Conservation (phyloP, 1,284 basidiomycete species). For the Grifola frondosa region DNA sequence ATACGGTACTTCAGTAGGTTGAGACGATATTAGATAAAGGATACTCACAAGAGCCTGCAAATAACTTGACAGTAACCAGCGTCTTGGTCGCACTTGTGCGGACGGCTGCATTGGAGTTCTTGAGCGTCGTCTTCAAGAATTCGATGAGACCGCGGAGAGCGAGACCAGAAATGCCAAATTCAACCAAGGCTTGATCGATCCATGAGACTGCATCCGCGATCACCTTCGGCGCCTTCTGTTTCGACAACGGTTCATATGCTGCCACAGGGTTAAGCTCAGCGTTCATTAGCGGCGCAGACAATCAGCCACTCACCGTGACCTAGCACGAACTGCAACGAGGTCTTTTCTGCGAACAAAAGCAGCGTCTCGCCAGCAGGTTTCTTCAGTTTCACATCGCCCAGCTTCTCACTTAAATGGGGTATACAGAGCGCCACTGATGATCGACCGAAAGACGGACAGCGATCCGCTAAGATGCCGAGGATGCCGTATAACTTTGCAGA, state of each 20-base stretch:
- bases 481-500: slow-evolving; percentile 85
- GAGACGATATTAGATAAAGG: neutral
- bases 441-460: slow-evolving; percentile 81
- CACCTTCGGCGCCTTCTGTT: slow-evolving; percentile 97
- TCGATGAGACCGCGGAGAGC: slow-evolving; percentile 86
- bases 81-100: slow-evolving; percentile 95
- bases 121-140: slow-evolving; percentile 84
- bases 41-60: slow-evolving; percentile 82
- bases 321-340: slow-evolving; percentile 92
- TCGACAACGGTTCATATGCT: slow-evolving; percentile 91
- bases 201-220: slow-evolving; percentile 90
- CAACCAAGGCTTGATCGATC: slow-evolving; percentile 86
- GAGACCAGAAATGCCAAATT: slow-evolving; percentile 91
- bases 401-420: slow-evolving; percentile 89
- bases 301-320: slow-evolving; percentile 70
- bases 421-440: slow-evolving; percentile 84
- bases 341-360: slow-evolving; percentile 84
- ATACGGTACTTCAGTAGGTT: slow-evolving; percentile 10
- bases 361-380: slow-evolving; percentile 94
- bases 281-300: neutral
- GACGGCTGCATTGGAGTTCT: slow-evolving; percentile 94
- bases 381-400: slow-evolving; percentile 97
- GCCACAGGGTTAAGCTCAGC: slow-evolving; percentile 2
- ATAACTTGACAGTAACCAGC: slow-evolving; percentile 89
- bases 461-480: slow-evolving; percentile 72